Evolutionary conservation across 306 rosid species (phyloP), one percentile per base, ranked within the genome.

Genomic region (Dryas alaskensis): DNA sequence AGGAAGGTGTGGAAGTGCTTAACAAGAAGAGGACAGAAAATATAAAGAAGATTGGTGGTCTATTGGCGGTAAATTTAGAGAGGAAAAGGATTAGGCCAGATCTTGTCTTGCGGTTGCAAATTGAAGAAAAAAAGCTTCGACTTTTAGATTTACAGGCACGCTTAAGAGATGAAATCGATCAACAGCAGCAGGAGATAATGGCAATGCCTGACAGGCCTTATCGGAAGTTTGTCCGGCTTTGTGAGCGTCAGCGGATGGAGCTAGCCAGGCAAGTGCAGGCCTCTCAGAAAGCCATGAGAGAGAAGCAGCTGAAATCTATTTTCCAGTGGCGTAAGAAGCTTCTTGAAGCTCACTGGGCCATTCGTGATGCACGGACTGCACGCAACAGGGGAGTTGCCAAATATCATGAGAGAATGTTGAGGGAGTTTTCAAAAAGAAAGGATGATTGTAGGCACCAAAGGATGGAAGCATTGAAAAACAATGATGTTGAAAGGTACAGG

Each of bases 161-260:
- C 51, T 84, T 94, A 76, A 91, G 97, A 81, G 92, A 89, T 63
- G 98, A 94, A 87, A 88, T 94, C 74, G 97, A 94, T 85, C 96
- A 91, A 75, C 98, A 91, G 45, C 98, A 94, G 81, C 97, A 94
- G 76, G 95, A 94, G 87, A 94, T 94, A 82, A 91, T 94, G 97
- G 92, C 96, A 78, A 94, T 94, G 97, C 94, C 97, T 17, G 98
- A 94, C 52, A 89, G 98, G 86, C 96, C 95, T 63, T 91, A 94
- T 73, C 87, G 97, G 49, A 94, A 91, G 86, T 94, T 94, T 89
- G 97, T 94, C 63, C 86, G 87, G 52, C 76, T 91, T 73, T 94
- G 98, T 70, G 98, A 94, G 86, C 98, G 97, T 60, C 98, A 94
- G 81, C 97, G 97, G 19, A 58, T 89, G 84, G 98, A 94, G 76